phyloP scores from a whole-genome alignment of 306 rosid genomes.

The Chamaecrista fasciculata region DNA sequence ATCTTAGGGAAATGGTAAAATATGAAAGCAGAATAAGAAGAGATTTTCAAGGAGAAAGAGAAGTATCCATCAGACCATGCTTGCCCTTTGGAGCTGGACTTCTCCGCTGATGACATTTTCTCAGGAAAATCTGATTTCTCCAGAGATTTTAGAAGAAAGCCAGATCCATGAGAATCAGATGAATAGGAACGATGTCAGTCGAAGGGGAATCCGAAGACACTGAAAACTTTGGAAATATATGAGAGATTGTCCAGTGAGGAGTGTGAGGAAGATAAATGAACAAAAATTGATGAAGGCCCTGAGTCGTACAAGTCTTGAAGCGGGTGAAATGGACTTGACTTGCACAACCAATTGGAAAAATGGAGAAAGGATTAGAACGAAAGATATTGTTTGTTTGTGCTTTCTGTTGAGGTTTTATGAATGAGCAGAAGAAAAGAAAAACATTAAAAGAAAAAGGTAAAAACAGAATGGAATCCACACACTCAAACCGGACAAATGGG shows the following conservation, averaged over 20 bases:
- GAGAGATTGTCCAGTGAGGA: conserved; percentile 4
- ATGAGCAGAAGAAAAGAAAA: conserved; percentile 14
- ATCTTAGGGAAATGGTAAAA: neutral
- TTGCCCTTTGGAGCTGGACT: conserved; percentile 62
- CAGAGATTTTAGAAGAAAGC: neutral
- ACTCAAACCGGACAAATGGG: conserved; percentile 50
- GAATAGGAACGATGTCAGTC: neutral
- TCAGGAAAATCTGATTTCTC: neutral
- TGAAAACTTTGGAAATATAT: neutral
- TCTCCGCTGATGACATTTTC: conserved; percentile 46
- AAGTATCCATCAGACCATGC: conserved; percentile 50
- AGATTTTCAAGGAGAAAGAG: neutral
- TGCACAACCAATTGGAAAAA: conserved; percentile 10
- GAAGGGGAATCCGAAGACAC: neutral
- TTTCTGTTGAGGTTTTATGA: conserved; percentile 24
- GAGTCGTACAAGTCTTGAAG: neutral
- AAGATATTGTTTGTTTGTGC: conserved; percentile 30
- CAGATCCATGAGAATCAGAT: conserved; percentile 10
- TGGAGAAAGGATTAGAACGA: conserved; percentile 5
- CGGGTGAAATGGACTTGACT: conserved; percentile 4
- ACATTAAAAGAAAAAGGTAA: neutral
- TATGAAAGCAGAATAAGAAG: neutral
- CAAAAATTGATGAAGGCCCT: neutral
- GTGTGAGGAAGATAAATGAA: neutral
- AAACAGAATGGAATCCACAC: conserved; percentile 41